These are phyloP conservation scores for Cucurbitaria berberidis DNA, from an alignment of 2,329 filamentous ascomycete genomes.

Conservation along the genomic window DNA sequence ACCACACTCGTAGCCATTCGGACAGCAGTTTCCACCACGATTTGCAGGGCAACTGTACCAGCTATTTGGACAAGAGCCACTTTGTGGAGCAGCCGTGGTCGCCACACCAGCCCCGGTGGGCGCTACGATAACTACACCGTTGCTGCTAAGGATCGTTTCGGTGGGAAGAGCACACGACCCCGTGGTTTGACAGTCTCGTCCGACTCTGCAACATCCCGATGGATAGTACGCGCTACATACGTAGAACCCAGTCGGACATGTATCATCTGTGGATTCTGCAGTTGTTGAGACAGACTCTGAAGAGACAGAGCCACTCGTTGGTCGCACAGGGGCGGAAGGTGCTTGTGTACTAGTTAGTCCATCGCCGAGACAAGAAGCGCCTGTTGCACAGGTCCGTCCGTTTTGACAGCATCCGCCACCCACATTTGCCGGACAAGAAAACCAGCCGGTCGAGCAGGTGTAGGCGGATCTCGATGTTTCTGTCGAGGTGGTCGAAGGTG, in stretches of 20 bases:
- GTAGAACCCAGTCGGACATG: conserved; percentile 91
- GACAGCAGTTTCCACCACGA: conserved; percentile 83
- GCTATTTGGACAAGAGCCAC: conserved; percentile 69
- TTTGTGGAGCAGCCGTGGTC: conserved; percentile 45
- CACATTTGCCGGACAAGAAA: conserved; percentile 54
- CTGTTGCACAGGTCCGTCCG: conserved; percentile 52
- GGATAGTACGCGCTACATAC: conserved; percentile 81
- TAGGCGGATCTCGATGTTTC: conserved; percentile 41
- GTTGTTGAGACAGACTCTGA: no score
- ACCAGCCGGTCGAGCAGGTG: conserved; percentile 54
- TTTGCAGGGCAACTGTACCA: conserved; percentile 76
- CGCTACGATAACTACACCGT: conserved; percentile 74
- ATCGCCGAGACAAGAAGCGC: conserved; percentile 47
- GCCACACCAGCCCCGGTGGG: conserved; percentile 58
- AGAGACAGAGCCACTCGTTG: conserved; percentile 53
- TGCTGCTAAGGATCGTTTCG: conserved; percentile 66
- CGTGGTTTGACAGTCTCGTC: conserved; percentile 80
- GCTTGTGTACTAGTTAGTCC: conserved; percentile 42
- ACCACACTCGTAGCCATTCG: conserved; percentile 57
- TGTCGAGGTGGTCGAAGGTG: conserved; percentile 21
- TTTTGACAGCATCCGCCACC: conserved; percentile 59
- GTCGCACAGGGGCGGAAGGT: conserved; percentile 51
- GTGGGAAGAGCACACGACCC: conserved; percentile 69
- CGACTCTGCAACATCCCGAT: conserved; percentile 87
- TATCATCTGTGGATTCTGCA: conserved; percentile 71